phyloP scores from a whole-genome alignment of 2,329 filamentous ascomycete genomes.

The Grosmannia penicillata region DNA sequence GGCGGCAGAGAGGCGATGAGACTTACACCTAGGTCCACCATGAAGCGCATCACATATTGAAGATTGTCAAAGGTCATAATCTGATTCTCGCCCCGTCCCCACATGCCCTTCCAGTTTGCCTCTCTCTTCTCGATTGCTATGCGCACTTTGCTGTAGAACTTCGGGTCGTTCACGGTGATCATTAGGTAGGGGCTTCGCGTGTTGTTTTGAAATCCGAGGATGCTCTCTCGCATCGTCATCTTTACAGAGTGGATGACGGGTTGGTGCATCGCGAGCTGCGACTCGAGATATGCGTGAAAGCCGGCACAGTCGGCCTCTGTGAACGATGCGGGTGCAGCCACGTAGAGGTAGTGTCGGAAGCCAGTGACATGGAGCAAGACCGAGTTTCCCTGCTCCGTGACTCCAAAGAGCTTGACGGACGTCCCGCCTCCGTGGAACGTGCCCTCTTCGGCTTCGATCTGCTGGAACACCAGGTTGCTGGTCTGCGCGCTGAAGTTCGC shows the following conservation, averaged over 20 bases:
- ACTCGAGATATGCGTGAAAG: slow-evolving; percentile 71
- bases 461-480: slow-evolving; percentile 75
- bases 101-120: slow-evolving; percentile 84
- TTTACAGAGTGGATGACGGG: slow-evolving; percentile 66
- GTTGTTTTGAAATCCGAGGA: slow-evolving; percentile 91
- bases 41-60: slow-evolving; percentile 88
- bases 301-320: slow-evolving; percentile 59
- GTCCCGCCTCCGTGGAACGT: slow-evolving; percentile 60
- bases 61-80: slow-evolving; percentile 92
- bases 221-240: slow-evolving; percentile 74
- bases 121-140: slow-evolving; percentile 57
- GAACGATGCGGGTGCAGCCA: slow-evolving; percentile 76
- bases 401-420: slow-evolving; percentile 84
- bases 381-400: slow-evolving; percentile 72
- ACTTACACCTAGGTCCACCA: slow-evolving; percentile 84
- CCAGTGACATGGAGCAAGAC: slow-evolving; percentile 89
- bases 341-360: slow-evolving; percentile 92
- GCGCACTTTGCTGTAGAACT: slow-evolving; percentile 63
- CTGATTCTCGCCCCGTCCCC: slow-evolving; percentile 51
- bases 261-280: slow-evolving; percentile 52
- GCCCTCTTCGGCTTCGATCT: slow-evolving; percentile 91
- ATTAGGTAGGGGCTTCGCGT: slow-evolving; percentile 84
- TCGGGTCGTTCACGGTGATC: slow-evolving; percentile 83
- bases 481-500: slow-evolving; percentile 37
- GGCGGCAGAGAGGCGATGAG: background rate